Evolutionary conservation across 164 flowering plant genomes (phyloP).

Genomic region (Stephania japonica): DNA sequence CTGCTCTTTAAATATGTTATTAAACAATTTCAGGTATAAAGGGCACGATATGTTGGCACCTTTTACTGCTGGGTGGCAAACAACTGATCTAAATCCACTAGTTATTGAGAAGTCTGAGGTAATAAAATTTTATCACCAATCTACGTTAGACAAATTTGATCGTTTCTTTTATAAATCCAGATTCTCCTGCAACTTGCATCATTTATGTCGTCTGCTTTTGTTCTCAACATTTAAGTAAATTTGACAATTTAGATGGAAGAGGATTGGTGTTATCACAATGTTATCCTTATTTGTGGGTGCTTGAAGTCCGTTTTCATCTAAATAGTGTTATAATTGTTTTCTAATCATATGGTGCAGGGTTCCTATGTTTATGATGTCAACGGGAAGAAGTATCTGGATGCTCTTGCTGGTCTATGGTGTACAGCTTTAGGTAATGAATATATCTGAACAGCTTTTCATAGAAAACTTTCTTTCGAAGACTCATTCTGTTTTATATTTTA

Average conservation of each 20-base stretch:
- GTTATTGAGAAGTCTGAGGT: slow-evolving; percentile 91
- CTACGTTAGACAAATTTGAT: background rate
- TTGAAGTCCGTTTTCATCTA: background rate
- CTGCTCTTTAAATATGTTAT: background rate
- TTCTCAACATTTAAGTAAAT: background rate
- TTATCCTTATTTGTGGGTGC: background rate
- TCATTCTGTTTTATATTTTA: background rate
- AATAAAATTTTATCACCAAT: slow-evolving; percentile 4
- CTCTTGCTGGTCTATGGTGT: slow-evolving; percentile 98
- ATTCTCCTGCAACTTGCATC: background rate
- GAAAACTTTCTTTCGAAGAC: background rate
- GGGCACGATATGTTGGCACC: slow-evolving; percentile 99
- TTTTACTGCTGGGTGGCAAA: slow-evolving; percentile 94
- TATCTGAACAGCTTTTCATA: background rate
- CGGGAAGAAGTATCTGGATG: slow-evolving; percentile 88
- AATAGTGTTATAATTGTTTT: background rate
- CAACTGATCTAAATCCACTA: slow-evolving; percentile 63
- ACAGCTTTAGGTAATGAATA: slow-evolving; percentile 65
- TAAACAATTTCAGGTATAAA: slow-evolving; percentile 43
- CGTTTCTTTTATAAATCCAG: background rate
- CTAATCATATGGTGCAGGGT: slow-evolving; percentile 47
- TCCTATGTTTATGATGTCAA: slow-evolving; percentile 67
- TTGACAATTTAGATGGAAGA: background rate
- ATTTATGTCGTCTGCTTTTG: background rate
- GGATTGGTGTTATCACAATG: background rate